Evolutionary conservation across 768 basidiomycete genomes (phyloP).

Genomic region (Lactifluus subvellereus): DNA sequence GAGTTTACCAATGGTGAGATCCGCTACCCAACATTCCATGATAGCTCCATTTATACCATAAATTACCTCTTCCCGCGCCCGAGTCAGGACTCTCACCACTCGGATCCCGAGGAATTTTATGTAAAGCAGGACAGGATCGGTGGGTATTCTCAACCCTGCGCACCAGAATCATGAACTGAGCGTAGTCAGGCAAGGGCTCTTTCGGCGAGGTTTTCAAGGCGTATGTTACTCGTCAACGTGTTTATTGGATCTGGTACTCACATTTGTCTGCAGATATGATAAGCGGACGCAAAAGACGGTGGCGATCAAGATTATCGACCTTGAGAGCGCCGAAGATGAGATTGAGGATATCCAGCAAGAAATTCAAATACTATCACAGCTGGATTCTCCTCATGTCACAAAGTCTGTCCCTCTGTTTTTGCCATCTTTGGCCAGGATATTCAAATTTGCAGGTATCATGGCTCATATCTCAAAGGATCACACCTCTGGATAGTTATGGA

Average conservation of each 20-base stretch:
- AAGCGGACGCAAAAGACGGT: slow-evolving; percentile 94
- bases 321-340: slow-evolving; percentile 98
- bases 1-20: slow-evolving; percentile 27
- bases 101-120: slow-evolving; percentile 96
- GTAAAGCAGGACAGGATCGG: slow-evolving; percentile 97
- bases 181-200: slow-evolving; percentile 80
- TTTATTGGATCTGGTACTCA: slow-evolving; percentile 13
- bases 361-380: slow-evolving; percentile 93
- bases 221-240: slow-evolving; percentile 38
- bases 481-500: slow-evolving; percentile 99
- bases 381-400: slow-evolving; percentile 95
- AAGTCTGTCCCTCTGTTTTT: slow-evolving; percentile 53
- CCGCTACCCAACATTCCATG: slow-evolving; percentile 2
- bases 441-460: slow-evolving; percentile 68
- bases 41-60: slow-evolving; percentile 7
- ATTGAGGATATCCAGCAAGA: slow-evolving; percentile 99
- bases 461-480: slow-evolving; percentile 91
- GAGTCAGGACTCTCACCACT: slow-evolving; percentile 55
- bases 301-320: slow-evolving; percentile 99
- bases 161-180: slow-evolving; percentile 7
- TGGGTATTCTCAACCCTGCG: slow-evolving; percentile 34
- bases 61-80: slow-evolving; percentile 18
- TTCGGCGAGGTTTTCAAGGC: slow-evolving; percentile 99
- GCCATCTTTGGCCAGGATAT: slow-evolving; percentile 16
- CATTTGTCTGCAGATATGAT: slow-evolving; percentile 61